These are phyloP conservation scores for Zygosaccharomyces pseudorouxii DNA, from an alignment of 805 yeast species.

Conservation along the genomic window DNA sequence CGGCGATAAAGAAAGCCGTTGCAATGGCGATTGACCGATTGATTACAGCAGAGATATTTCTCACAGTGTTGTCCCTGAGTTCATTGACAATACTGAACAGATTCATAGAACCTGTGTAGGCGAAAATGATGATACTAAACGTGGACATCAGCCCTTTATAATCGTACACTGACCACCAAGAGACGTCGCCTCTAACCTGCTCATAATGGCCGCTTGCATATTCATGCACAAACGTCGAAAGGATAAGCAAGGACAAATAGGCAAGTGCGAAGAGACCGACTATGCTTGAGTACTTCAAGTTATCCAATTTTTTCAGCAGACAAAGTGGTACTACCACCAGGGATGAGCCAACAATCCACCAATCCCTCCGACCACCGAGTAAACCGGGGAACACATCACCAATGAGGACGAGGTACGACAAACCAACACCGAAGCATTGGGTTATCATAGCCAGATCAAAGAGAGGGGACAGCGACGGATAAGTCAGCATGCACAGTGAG, in stretches of 20 bases:
- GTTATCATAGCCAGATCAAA: slow-evolving; percentile 71
- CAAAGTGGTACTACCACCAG: slow-evolving; percentile 59
- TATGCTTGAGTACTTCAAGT: slow-evolving; percentile 65
- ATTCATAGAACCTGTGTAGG: slow-evolving; percentile 79
- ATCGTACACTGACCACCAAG: slow-evolving; percentile 41
- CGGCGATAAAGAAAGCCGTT: slow-evolving; percentile 51
- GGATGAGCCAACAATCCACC: slow-evolving; percentile 46
- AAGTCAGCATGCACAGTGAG: slow-evolving; percentile 63
- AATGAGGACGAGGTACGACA: slow-evolving; percentile 65
- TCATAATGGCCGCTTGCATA: slow-evolving; percentile 36
- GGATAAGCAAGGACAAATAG: slow-evolving; percentile 43
- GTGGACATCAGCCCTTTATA: slow-evolving; percentile 49
- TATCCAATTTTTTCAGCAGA: slow-evolving; percentile 57
- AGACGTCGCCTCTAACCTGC: slow-evolving; percentile 42
- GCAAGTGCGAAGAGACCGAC: slow-evolving; percentile 63
- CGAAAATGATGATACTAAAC: slow-evolving; percentile 71
- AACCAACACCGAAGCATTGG: slow-evolving; percentile 76
- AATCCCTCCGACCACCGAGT: slow-evolving; percentile 42
- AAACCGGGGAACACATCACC: slow-evolving; percentile 72
- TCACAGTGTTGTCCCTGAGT: slow-evolving; percentile 48
- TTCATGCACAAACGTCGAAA: slow-evolving; percentile 44
- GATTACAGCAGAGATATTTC: slow-evolving; percentile 45
- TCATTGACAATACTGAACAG: slow-evolving; percentile 74
- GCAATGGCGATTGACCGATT: slow-evolving; percentile 49
- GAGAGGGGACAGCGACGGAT: slow-evolving; percentile 63